These are phyloP conservation scores for Colletotrichum noveboracense DNA, from an alignment of 2,329 filamentous ascomycete species.

Conservation along the genomic window DNA sequence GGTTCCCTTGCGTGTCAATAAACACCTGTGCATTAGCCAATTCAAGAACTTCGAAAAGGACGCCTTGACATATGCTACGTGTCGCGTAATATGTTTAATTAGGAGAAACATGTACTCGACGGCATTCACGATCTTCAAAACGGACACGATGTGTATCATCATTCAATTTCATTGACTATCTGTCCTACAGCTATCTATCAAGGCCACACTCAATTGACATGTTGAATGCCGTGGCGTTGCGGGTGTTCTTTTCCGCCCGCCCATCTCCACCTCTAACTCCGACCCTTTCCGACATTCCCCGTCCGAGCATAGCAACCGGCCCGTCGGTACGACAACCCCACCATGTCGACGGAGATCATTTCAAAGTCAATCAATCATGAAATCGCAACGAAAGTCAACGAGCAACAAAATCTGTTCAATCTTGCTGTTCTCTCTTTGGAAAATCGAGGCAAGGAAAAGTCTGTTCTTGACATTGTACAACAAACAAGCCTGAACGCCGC, in stretches of 20 bases:
- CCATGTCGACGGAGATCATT: background rate
- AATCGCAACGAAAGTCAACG: background rate
- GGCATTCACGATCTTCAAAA: background rate
- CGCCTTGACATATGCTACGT: background rate
- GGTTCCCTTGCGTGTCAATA: slow-evolving; percentile 54
- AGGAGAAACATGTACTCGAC: background rate
- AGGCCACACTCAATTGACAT: background rate
- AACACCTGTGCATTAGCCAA: slow-evolving; percentile 68
- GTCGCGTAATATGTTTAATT: slow-evolving; percentile 14
- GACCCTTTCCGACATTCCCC: slow-evolving; percentile 11
- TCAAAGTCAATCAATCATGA: background rate
- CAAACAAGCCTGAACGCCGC: background rate
- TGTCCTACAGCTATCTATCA: background rate
- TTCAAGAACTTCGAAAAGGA: slow-evolving; percentile 35
- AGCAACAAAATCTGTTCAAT: background rate
- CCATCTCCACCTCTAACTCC: slow-evolving; percentile 4
- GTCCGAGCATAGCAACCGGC: slow-evolving; percentile 4
- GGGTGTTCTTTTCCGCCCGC: background rate
- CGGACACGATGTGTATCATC: background rate
- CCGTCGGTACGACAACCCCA: background rate
- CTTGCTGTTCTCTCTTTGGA: background rate
- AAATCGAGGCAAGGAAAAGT: background rate
- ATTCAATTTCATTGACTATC: background rate
- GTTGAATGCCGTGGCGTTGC: background rate
- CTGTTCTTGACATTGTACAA: background rate